Conservation (phyloP, 768 basidiomycete species). For the Lentinus tigrinus region DNA sequence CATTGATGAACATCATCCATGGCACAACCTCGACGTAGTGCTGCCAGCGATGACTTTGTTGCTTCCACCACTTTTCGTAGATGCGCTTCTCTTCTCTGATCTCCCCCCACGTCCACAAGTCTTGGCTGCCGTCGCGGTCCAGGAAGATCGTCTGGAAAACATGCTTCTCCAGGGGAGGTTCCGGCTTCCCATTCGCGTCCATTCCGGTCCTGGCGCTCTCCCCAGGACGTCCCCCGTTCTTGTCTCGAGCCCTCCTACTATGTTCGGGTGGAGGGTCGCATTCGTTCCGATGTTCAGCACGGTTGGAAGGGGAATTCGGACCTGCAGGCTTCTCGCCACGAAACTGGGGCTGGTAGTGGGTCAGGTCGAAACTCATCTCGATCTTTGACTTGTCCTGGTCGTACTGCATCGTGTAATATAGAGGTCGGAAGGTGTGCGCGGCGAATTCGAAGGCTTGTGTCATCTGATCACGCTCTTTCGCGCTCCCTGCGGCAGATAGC, state of each 20-base stretch:
- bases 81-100: slow-evolving; percentile 40
- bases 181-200: slow-evolving; percentile 17
- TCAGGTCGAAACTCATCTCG: slow-evolving; percentile 54
- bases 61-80: slow-evolving; percentile 52
- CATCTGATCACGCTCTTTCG: slow-evolving; percentile 27
- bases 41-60: slow-evolving; percentile 52
- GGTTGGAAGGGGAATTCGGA: slow-evolving; percentile 19
- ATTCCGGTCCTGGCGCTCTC: slow-evolving; percentile 17
- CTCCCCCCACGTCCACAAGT: slow-evolving; percentile 43
- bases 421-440: slow-evolving; percentile 39
- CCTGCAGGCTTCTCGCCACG: slow-evolving; percentile 29
- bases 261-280: slow-evolving; percentile 9
- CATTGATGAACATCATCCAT: slow-evolving; percentile 40
- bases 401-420: slow-evolving; percentile 48
- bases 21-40: slow-evolving; percentile 39
- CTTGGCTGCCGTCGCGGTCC: slow-evolving; percentile 38
- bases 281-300: slow-evolving; percentile 21
- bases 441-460: slow-evolving; percentile 36
- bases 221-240: slow-evolving; percentile 7
- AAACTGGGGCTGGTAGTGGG: slow-evolving; percentile 48
- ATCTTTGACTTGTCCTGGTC: slow-evolving; percentile 43
- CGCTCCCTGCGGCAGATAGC: slow-evolving; percentile 15
- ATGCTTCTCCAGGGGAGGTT: slow-evolving; percentile 38
- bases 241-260: slow-evolving; percentile 10
- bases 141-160: slow-evolving; percentile 54